Base-by-base conservation (phyloP, 2,329 filamentous ascomycete species). In the Magnaporthiopsis incrustans region DNA sequence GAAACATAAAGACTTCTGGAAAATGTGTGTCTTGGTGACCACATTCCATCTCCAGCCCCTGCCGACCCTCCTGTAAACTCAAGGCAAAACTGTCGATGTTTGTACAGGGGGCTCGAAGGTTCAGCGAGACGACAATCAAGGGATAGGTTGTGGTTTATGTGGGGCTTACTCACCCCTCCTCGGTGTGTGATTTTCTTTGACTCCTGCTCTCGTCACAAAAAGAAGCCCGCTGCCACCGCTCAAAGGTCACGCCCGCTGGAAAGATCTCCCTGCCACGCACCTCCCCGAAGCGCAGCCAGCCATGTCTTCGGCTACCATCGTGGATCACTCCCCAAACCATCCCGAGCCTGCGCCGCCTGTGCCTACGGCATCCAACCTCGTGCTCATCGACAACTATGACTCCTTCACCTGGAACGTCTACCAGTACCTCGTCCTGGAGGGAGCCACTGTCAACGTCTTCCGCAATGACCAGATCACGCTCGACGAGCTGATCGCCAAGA, bases 331-430 rank as follows among this genome's bases (percentile, higher is more conserved):
- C 66, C 92, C 93, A 71, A 88, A 89, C 74, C 88, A 97, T 76
- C 90, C 91, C 66, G 84, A 89, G 67, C 88, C 89, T 63, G 88
- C 88, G 35, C 81, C 87, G 63, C 87, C 88, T 50, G 81, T 97
- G 63, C 76, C 89, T 30, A 92, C 88, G 62, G 95, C 95, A 32
- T 90, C 89, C 65, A 98, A 98, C 77, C 84, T 99, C 65, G 85
- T 99, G 67, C 83, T 99, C 68, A 97, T 99, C 72, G 95, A 99
- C 82, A 99, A 99, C 78, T 99, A 98, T 77, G 95, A 99, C 77
- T 98, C 95, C 4, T 99, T 99, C 76, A 97, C 94, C 65, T 99
- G 93, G 92, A 99, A 99, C 73, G 92, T 99, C 65, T 99, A 98
- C 76, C 96, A 99, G 77, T 99, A 99, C 73, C 86, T 99, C 1